Base-by-base conservation (phyloP, 2,329 filamentous ascomycete genomes). In the Diaporthe amygdali region DNA sequence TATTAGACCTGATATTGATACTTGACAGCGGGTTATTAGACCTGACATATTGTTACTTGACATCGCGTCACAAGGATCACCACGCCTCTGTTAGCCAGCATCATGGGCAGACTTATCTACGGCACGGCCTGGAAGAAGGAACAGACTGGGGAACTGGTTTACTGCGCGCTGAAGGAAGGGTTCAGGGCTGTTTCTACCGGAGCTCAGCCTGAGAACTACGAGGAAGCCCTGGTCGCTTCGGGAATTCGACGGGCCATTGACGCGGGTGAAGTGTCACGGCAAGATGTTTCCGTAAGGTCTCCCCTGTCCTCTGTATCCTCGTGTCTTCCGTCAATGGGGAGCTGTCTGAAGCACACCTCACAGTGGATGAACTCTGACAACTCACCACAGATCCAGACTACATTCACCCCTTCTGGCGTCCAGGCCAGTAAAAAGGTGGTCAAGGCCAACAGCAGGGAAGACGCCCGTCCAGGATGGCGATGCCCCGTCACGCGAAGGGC, bases 71-170 rank as follows among this genome's bases (percentile, higher is more conserved):
- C 41, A 17, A 34, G 41, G 27, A 34, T 37, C 22, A 20, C 41
- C 2, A 47, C 41, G 10, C 32, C 7, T 17, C 22, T 17, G 20
- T 22, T 32, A n/a, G 14, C 59, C 2, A 22, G n/a, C 2, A 37
- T 25, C 41, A 63, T 47, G 41, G 59, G 59, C 27, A 63, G 59
- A 25, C 82, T 91, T 37, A 76, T 96, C 73, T 96, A 96, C 79
- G 94, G 94, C 66, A 96, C 94, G 2, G 94, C 94, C n/a, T 96
- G 94, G 93, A 96, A 96, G 80, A 91, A 92, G 76, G 89, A 92
- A 1, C 82, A 82, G 22, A 94, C 93, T 0, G 86, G 87, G 25
- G 84, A 88, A 68, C 85, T 96, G 3, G 93, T 96, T 27, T 89
- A 91, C 75, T 81, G 87, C 73, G 94, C 94, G 2, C 78, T 96